These are phyloP conservation scores for Malbranchea zuffiana DNA, from an alignment of 2,329 filamentous ascomycete genomes.

Conservation along the genomic window DNA sequence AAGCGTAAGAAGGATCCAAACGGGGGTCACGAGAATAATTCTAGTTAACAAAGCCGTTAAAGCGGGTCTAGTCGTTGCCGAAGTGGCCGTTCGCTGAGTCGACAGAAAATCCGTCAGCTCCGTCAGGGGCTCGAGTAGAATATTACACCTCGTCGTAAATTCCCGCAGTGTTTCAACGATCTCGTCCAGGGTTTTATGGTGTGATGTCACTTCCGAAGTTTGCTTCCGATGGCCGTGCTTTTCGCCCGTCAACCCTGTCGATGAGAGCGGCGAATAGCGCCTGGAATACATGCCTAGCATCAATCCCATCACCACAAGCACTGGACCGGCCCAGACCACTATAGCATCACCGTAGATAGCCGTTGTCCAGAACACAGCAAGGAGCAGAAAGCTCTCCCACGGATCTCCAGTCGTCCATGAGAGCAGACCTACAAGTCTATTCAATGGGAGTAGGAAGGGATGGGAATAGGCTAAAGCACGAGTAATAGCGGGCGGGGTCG, in stretches of 20 bases:
- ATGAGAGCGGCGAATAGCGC: conserved; percentile 80
- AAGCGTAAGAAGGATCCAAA: conserved; percentile 76
- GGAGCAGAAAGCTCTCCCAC: conserved; percentile 91
- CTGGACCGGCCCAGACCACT: conserved; percentile 70
- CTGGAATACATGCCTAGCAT: conserved; percentile 89
- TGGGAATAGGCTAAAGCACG: conserved; percentile 91
- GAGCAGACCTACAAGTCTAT: conserved; percentile 70
- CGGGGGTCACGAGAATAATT: conserved; percentile 73
- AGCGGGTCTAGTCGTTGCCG: conserved; percentile 79
- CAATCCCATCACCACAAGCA: conserved; percentile 66
- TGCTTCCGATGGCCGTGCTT: conserved; percentile 46
- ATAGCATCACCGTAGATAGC: conserved; percentile 77
- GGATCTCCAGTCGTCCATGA: conserved; percentile 91
- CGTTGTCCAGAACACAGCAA: conserved; percentile 74
- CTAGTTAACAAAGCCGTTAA: conserved; percentile 82
- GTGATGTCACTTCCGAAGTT: conserved; percentile 53
- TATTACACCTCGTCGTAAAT: conserved; percentile 84
- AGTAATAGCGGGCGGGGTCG: conserved; percentile 89
- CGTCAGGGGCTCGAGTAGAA: conserved; percentile 78
- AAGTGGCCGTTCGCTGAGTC: conserved; percentile 79
- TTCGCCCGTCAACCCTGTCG: conserved; percentile 63
- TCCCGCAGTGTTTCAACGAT: conserved; percentile 89
- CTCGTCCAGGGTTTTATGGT: conserved; percentile 92
- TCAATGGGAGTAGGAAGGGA: conserved; percentile 81
- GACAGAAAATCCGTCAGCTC: conserved; percentile 87